Base-by-base conservation (phyloP, 495 filamentous ascomycete species). In the Niebla homalea region DNA sequence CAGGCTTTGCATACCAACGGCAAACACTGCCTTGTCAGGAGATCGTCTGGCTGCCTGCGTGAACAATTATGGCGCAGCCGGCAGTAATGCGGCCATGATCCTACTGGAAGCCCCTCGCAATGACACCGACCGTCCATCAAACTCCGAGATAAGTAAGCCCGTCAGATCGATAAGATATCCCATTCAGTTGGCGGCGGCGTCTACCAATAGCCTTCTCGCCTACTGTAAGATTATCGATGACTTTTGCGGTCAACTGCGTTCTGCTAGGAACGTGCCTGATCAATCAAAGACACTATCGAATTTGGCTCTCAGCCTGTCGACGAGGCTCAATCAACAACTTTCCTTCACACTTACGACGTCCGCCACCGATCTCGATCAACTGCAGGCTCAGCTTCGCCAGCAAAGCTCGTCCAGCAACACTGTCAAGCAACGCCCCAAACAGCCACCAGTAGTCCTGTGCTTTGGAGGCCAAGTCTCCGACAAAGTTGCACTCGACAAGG, bases 11-110 rank as follows among this genome's bases (percentile, higher is more conserved):
- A 66, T 75, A 14, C 56, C 65, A 0, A 60, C 43, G 0, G 48
- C 46, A 16, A 35, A 63, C 4, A n/a, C 46, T 19, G 43, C 40
- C 0, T 69, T 67, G 64, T 46, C 59, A 5, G 44, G 52, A 6
- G 32, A 47, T 12, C 52, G 25, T 35, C 12, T 48, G 20, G 20
- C 26, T 18, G 52, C 40, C 41, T 55, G 42, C 20, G 50, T 59
- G n/a, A 76, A 71, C 51, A 76, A 71, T 49, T 78, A 78, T 43
- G 74, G 74, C 3, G 74, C 72, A 0, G 64, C 69, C 0, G 73
- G 74, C 1, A 67, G 59, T 42, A 78, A 73, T 56, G 66, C 66
- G 29, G 66, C 71, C 0, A 57, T 76, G 45, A 50, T 78, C 8
- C 54, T 74, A 5, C 47, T 52, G 1, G 50, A 66, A 43, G 41